These are phyloP conservation scores for Phaffia australis DNA, from an alignment of 768 basidiomycete species.

Conservation along the genomic window DNA sequence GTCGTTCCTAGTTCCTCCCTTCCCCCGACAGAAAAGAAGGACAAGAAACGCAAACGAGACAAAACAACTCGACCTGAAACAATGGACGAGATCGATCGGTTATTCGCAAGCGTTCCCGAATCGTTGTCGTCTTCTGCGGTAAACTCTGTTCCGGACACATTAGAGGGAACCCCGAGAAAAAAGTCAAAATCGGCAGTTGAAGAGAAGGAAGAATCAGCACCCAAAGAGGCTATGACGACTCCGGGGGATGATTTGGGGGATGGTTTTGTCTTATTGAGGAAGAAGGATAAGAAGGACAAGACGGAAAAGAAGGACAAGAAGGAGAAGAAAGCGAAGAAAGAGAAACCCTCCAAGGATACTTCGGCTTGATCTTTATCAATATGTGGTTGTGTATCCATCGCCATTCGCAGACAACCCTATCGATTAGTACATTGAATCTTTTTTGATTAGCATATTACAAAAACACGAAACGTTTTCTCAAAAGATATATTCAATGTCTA, in stretches of 20 bases:
- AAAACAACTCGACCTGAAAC: conserved; percentile 31
- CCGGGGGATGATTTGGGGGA: conserved; percentile 48
- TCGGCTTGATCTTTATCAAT: too few relatives aligned
- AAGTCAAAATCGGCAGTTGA: conserved; percentile 6
- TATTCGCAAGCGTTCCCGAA: conserved; percentile 45
- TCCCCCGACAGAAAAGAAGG: neutral
- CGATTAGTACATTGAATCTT: too few relatives aligned
- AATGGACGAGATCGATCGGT: conserved; percentile 60
- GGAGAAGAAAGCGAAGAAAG: conserved; percentile 27
- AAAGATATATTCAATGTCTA: too few relatives aligned
- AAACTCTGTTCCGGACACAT: conserved; percentile 44
- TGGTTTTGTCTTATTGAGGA: conserved; percentile 50
- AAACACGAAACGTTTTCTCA: too few relatives aligned
- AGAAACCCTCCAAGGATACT: conserved; percentile 4
- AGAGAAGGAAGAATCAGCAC: conserved; percentile 23
- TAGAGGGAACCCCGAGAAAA: conserved; percentile 7
- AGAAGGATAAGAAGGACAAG: conserved; percentile 19
- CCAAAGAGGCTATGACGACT: conserved; percentile 35
- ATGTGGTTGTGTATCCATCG: too few relatives aligned
- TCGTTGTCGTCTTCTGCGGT: conserved; percentile 42
- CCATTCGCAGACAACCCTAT: too few relatives aligned
- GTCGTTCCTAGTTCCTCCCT: neutral
- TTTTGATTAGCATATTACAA: too few relatives aligned
- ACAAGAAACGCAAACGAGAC: conserved; percentile 41
- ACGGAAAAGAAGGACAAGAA: conserved; percentile 25